Evolutionary conservation across 2,329 filamentous ascomycete genomes (phyloP).

Genomic region (Aspergillus tamarii): DNA sequence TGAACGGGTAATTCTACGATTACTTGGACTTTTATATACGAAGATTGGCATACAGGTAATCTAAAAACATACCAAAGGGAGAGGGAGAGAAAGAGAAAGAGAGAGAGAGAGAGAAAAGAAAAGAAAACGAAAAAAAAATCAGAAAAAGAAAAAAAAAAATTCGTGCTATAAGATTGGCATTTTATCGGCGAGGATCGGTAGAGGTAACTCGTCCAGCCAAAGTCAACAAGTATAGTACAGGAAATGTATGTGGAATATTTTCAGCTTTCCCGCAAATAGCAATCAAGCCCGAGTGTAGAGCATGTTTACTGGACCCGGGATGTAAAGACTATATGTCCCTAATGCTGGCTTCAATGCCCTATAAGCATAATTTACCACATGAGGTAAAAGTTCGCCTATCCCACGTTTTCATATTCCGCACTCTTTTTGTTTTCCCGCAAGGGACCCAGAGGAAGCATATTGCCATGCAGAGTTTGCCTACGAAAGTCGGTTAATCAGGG

Average conservation of each 20-base stretch:
- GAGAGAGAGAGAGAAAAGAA: too few relatives aligned
- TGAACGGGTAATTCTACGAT: slow-evolving; percentile 7
- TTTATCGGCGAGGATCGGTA: neutral
- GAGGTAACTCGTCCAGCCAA: neutral
- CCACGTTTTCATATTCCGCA: neutral
- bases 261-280: neutral
- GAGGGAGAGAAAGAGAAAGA: too few relatives aligned
- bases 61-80: neutral
- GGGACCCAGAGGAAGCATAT: neutral
- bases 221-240: neutral
- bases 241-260: neutral
- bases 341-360: neutral
- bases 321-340: neutral
- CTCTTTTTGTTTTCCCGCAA: neutral
- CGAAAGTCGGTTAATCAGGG: slow-evolving; percentile 14
- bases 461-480: neutral
- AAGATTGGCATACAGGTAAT: neutral
- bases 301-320: neutral
- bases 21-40: neutral
- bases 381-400: neutral
- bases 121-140: neutral
- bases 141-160: neutral
- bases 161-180: neutral
- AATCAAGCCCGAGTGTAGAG: neutral
- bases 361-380: neutral